Conservation (phyloP, 169 alveolate genomes). For the Theileria annulata region DNA sequence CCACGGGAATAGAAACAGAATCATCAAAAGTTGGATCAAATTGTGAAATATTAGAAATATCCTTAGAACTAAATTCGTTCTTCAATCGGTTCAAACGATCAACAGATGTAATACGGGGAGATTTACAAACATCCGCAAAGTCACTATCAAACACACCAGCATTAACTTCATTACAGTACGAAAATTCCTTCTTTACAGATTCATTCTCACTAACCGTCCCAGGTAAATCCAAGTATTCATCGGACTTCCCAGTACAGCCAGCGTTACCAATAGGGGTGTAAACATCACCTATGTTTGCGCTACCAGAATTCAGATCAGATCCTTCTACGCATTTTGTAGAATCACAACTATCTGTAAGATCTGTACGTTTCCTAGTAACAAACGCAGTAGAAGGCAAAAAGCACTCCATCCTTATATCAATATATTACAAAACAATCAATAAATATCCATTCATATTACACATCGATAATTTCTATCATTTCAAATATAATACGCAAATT, state of each 20-base stretch:
- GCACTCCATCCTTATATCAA: slow-evolving; percentile 6
- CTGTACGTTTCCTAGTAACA: not conserved
- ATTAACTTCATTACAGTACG: not conserved
- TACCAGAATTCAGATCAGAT: not conserved
- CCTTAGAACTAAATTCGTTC: not conserved
- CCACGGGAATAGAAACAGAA: not conserved
- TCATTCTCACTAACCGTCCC: not conserved
- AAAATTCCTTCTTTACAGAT: not conserved
- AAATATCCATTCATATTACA: not conserved
- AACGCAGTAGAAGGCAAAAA: slow-evolving; percentile 18
- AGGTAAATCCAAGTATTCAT: not conserved
- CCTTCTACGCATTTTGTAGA: slow-evolving; percentile 28
- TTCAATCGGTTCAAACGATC: slow-evolving; percentile 7
- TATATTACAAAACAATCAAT: slow-evolving; percentile 21
- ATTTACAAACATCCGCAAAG: not conserved
- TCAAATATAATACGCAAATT: slow-evolving; percentile 12
- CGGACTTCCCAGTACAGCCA: not conserved
- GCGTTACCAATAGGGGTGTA: slow-evolving; percentile 23
- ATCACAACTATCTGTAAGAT: slow-evolving; percentile 4
- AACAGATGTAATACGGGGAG: not conserved
- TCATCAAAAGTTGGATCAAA: not conserved
- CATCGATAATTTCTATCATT: not conserved
- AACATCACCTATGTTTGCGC: slow-evolving; percentile 17
- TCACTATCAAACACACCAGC: not conserved
- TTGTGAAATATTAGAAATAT: not conserved